phyloP scores from a whole-genome alignment of 208 protist species.

The Lotmaria passim region DNA sequence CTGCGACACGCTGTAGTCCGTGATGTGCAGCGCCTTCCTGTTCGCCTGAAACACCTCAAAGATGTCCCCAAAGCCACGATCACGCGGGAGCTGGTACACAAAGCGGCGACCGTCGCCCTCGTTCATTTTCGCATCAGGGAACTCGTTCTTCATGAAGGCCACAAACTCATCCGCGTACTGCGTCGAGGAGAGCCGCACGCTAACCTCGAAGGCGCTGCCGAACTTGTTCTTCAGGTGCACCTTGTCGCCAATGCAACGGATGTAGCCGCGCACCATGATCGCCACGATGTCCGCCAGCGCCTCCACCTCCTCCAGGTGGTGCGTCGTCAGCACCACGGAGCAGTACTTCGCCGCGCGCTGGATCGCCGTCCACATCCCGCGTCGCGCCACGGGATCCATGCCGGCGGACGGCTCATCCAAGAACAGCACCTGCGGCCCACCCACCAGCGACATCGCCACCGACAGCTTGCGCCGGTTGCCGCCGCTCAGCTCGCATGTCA shows the following conservation, averaged over 20 bases:
- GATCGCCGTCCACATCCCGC: conserved; percentile 72
- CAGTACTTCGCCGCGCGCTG: conserved; percentile 58
- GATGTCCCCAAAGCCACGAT: conserved; percentile 34
- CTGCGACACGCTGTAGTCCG: conserved; percentile 79
- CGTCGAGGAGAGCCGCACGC: conserved; percentile 27
- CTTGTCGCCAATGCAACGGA: conserved; percentile 82
- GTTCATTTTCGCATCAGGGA: conserved; percentile 35
- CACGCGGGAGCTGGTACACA: conserved; percentile 39
- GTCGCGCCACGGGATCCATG: conserved; percentile 68
- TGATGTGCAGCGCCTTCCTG: conserved; percentile 34
- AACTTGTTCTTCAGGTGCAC: conserved; percentile 78
- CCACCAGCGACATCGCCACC: conserved; percentile 70
- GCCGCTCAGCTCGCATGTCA: conserved; percentile 42
- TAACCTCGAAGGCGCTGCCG: conserved; percentile 69
- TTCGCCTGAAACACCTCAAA: conserved; percentile 46
- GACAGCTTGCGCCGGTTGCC: conserved; percentile 84
- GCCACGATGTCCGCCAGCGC: conserved; percentile 73
- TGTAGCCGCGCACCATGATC: conserved; percentile 80
- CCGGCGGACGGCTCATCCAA: conserved; percentile 78
- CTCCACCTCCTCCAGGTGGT: conserved; percentile 94
- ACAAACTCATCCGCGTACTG: conserved; percentile 18
- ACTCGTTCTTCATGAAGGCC: conserved; percentile 28
- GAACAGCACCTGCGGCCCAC: conserved; percentile 56
- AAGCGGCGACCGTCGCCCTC: conserved; percentile 43
- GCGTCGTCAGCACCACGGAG: conserved; percentile 90